These are phyloP conservation scores for Teratosphaeria destructans DNA, from an alignment of 2,329 filamentous ascomycete genomes.

Conservation along the genomic window DNA sequence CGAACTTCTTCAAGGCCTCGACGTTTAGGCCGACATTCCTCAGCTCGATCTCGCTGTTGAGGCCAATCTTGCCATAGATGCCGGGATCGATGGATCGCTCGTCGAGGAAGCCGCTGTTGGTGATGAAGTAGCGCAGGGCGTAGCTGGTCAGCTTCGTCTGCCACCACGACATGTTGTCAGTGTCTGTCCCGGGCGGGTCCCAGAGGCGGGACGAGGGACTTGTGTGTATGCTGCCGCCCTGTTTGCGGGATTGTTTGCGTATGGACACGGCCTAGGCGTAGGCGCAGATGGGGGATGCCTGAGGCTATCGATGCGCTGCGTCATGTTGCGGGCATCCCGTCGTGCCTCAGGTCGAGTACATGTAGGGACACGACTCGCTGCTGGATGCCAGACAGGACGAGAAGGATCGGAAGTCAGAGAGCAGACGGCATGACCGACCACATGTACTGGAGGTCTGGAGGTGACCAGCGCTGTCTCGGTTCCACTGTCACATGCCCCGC, in stretches of 20 bases:
- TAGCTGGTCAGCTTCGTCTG: conserved; percentile 67
- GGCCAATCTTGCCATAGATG: conserved; percentile 72
- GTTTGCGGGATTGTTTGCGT: not conserved
- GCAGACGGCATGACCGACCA: not conserved
- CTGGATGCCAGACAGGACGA: not conserved
- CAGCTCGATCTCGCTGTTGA: conserved; percentile 73
- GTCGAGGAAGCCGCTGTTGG: conserved; percentile 76
- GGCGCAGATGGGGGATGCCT: not conserved
- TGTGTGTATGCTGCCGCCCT: not conserved
- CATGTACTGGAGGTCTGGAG: too few species aligned
- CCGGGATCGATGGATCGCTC: conserved; percentile 76
- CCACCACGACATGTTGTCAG: conserved; percentile 40
- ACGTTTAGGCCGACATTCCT: conserved; percentile 74
- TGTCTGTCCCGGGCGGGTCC: too few species aligned
- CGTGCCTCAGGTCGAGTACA: too few species aligned
- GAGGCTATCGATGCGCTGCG: not conserved
- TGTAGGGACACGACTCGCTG: not conserved
- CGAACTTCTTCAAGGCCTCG: conserved; percentile 33
- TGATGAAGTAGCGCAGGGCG: conserved; percentile 51
- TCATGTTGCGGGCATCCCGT: not conserved
- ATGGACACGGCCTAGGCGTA: not conserved
- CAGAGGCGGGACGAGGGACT: too few species aligned
- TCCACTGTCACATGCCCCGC: not conserved
- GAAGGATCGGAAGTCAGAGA: not conserved
- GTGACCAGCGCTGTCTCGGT: not conserved